Percentiles rank a stretch among this genome's conserved stretches.
These are phyloP conservation scores for Penicillium turbatum DNA, from an alignment of 495 filamentous ascomycete species.

Conservation along the genomic window DNA sequence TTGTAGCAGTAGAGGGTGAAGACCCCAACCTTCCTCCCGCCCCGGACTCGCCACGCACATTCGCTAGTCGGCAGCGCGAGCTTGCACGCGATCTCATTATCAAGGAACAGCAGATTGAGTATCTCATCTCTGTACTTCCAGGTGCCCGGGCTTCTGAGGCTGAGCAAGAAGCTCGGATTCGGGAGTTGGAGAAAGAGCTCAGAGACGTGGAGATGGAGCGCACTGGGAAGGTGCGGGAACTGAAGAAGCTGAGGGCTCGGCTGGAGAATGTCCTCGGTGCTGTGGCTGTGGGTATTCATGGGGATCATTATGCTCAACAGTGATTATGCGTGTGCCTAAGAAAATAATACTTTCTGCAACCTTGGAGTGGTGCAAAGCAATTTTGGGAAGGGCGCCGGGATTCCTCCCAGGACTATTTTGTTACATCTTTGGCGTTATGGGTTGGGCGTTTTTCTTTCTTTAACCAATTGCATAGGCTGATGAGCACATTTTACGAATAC, in stretches of 20 bases:
- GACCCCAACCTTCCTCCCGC: constrained; percentile 36
- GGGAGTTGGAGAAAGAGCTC: constrained; percentile 71
- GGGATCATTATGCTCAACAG: constrained; percentile 18
- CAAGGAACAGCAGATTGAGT: constrained; percentile 93
- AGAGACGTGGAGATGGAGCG: constrained; percentile 69
- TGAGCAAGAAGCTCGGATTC: constrained; percentile 72
- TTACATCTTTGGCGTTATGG: constrained; percentile 1
- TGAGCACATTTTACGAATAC: neutral
- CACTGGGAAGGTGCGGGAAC: constrained; percentile 63
- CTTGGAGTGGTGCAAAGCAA: neutral
- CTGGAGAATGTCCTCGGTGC: constrained; percentile 58
- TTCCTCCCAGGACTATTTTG: neutral
- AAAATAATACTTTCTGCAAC: neutral
- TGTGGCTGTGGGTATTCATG: constrained; percentile 38
- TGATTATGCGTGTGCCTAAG: neutral
- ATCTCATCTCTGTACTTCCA: constrained; percentile 75
- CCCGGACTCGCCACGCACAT: constrained; percentile 60
- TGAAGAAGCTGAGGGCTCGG: constrained; percentile 59
- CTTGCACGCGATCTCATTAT: constrained; percentile 81
- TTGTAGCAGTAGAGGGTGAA: constrained; percentile 9
- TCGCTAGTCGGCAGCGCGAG: constrained; percentile 68
- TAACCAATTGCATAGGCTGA: neutral
- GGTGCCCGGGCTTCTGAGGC: constrained; percentile 80
- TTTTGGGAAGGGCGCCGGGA: neutral
- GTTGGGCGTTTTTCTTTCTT: neutral